Base-by-base conservation (phyloP, 495 filamentous ascomycete genomes). In the Cudoniella acicularis region DNA sequence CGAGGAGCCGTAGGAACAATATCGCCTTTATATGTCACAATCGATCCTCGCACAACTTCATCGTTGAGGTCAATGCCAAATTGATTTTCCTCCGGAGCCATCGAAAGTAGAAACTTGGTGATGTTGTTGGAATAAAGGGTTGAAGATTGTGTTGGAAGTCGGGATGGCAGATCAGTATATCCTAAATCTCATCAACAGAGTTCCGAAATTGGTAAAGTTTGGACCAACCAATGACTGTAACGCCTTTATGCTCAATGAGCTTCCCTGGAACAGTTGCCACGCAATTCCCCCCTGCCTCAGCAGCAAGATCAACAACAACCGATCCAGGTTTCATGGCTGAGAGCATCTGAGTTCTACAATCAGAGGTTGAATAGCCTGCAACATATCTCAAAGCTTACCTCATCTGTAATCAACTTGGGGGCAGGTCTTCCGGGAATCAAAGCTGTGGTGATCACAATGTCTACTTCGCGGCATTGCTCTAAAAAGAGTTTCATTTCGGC, bases 91-190 rank as follows among this genome's bases (percentile, higher is more conserved):
- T 86, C 75, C 1, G 89, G 87, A 10, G 83, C 73, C 78, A 93
- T 88, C 1, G 88, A 91, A 25, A 93, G 76, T 9, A 93, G 79
- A 63, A 86, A 87, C 67, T 91, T 92, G 57, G 84, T 89, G 64
- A 93, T 90, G 63, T 93, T 93, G 77, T 93, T 93, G 17, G 87
- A 90, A 72, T 91, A 93, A 22, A 93, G 72, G 1, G 88, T 91
- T 3, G 88, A 91, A 0, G 88, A 86, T 64, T 93, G 89, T 21
- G 88, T 92, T 0, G 89, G 87, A 8, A 93, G 76, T 18, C 88
- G 79, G 6, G 89, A 92, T 0, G 89, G 89, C 43, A 92, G 73
- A 71, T 93, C 88, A 46, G 88, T 93, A 70, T 93, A 92, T 18
- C 88, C 85, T 87, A 52, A 0, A 20, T 0, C 49, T 26, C 54